Evolutionary conservation across 1,284 basidiomycete genomes (phyloP).

Genomic region (Sanguinoderma infundibulare): DNA sequence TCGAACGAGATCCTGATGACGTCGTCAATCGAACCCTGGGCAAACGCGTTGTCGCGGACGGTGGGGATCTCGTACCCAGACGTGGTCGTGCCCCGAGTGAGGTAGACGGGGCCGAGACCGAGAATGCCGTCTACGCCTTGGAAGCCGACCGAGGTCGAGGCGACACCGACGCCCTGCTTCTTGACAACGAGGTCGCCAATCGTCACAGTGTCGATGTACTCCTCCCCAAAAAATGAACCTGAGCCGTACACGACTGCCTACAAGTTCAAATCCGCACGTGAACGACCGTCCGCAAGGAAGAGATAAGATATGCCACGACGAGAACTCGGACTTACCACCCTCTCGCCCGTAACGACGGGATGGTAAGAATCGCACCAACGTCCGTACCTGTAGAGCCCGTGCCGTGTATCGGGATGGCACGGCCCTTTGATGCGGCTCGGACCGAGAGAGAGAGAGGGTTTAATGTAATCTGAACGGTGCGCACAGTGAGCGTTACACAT

Average conservation of each 20-base stretch:
- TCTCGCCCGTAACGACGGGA: background rate
- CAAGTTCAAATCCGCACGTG: background rate
- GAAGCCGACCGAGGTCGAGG: conserved; percentile 42
- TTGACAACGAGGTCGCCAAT: conserved; percentile 35
- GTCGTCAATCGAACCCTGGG: conserved; percentile 28
- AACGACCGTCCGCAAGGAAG: no score
- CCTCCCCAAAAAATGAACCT: background rate
- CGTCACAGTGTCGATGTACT: conserved; percentile 50
- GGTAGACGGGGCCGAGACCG: no score
- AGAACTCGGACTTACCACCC: conserved; percentile 1
- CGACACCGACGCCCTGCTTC: conserved; percentile 63
- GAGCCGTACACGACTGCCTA: background rate
- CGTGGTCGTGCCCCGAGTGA: no score
- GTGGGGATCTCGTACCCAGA: conserved; percentile 26
- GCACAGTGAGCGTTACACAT: no score
- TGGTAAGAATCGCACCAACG: no score
- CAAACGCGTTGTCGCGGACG: conserved; percentile 51
- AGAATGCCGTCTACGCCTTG: conserved; percentile 54
- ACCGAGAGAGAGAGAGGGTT: no score
- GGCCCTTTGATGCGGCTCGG: no score
- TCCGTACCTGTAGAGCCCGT: no score
- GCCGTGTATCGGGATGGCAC: no score
- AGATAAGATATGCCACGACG: no score
- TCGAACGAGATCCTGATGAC: conserved; percentile 52
- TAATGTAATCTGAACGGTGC: no score